Evolutionary conservation across 2,329 filamentous ascomycete genomes (phyloP), one percentile per base, ranked within the genome.

Genomic region (Ciborinia camelliae): DNA sequence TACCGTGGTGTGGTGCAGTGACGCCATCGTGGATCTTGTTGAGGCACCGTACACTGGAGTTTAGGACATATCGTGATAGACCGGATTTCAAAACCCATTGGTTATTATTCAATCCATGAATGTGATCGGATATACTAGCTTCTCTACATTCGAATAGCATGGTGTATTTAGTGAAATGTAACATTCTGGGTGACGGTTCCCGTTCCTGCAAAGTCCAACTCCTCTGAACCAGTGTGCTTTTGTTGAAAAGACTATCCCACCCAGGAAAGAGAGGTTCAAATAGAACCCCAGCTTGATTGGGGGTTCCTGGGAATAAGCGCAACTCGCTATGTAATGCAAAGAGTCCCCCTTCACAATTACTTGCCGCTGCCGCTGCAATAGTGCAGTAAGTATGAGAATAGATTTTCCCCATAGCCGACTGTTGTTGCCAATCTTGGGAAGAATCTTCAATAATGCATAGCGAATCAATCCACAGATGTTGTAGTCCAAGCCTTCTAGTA

Each of bases 101-200:
- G 10, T 39, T 64, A 23, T 18, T 39, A n/a, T 39, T 14, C 8
- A 23, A 9, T 39, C 18, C 28, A 60, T 51, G 35, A 35, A n/a
- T 30, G 20, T 58, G 43, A 30, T 65, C 59, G 8, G 59, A 57
- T 51, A 20, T 43, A 26, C 47, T 43, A 47, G 53, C 53, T 28
- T 60, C 62, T 32, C 52, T 37, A 28, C 65, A 66, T 37, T 65
- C 62, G 12, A 59, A 66, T 3, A 65, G 43, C 30, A 66, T 45
- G 15, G 48, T 53, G 23, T 65, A 32, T 39, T 62, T 64, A 8
- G 72, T 73, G 63, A 68, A 68, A 32, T 67, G 41, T 8, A 68
- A 37, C 4, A 67, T 55, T 10, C 66, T 53, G 18, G 67, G 65
- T 15, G 67, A 63, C 15, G 67, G 54, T 26, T 65, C 59, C 12